Evolutionary conservation across 495 filamentous ascomycete genomes (phyloP), one percentile per base, ranked within the genome.

Genomic region (Penicillium nucicola): DNA sequence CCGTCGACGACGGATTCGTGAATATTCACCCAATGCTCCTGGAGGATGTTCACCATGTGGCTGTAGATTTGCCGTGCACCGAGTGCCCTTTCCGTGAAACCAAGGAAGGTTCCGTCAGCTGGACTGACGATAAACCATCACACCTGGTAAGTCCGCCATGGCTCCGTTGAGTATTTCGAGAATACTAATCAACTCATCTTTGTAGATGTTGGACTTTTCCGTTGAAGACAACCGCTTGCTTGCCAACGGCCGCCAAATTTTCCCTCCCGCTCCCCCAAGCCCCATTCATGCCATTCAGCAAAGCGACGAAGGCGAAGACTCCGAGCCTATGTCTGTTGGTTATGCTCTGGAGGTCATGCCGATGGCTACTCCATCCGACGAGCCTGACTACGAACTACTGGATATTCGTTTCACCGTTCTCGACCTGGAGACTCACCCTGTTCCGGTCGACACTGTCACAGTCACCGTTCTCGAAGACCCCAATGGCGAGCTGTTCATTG

Each of bases 181-280:
- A 4, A 23, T 11, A 28, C 28, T 22, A 14, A 28, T 36, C 32
- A 37, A 57, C 25, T 6, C 5, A 32, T 15, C n/a, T 11, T 6
- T 13, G 20, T 20, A 74, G 74, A 58, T 69, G 32, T 54, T 79
- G 18, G 71, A 70, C 18, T 74, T 80, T 53, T 52, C 59, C n/a
- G 57, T 71, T 19, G 66, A 74, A 23, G 65, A 73, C 41, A 70
- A 69, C 52, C 49, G 61, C 20, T 58, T 81, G 31, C 59, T 66
- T 43, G 69, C 76, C 56, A 81, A 81, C 58, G 74, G 65, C 37
- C 66, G 63, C 13, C 72, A 71, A 36, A 76, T 81, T 48, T 79
- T 79, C 68, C 77, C 77, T 44, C 67, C 72, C 15, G 52, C 62
- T 18, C 63, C 65, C 22, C 65, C 70, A 9, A 53, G 36, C 19